Base-by-base conservation (phyloP, 108 stramenopile species). In the Cyclotella choctawhatcheeana region DNA sequence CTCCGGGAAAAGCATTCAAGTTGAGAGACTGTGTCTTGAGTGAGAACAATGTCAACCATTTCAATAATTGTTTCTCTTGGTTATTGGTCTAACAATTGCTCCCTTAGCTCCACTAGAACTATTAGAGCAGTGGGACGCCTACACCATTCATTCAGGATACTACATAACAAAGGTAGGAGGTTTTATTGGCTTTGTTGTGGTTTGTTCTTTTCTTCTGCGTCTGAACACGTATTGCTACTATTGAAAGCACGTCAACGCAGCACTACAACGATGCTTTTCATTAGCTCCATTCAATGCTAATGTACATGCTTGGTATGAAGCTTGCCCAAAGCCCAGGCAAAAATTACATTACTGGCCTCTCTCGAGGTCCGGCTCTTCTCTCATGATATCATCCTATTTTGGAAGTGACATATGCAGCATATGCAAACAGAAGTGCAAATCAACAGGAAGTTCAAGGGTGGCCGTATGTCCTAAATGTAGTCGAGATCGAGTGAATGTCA, bases 101-200 rank as follows among this genome's bases (percentile, higher is more conserved):
- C n/a, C n/a, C n/a, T n/a, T n/a, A n/a, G n/a, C 95, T 4, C 95
- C 95, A n/a, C 59, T 83, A 37, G 95, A 96, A 65, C 82, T 93
- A 10, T 65, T 96, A n/a, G 92, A 92, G 69, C 91, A 87, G 67
- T 95, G 94, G 94, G 91, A 91, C 58, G 85, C 90, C 0, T 95
- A 81, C 64, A 87, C 82, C 18, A 85, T 96, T 52, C 86, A 93
- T 68, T 67, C 89, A 26, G 67, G 71, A 29, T 93, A 96, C 67
- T 96, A 96, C 71, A 91, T 87, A 12, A 87, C 85, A 31, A 90
- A 48, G 47, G 47, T 48, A n/a, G 18, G 47, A 17, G 8, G 37
- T 12, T 8, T 40, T 40, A 12, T 12, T 8, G 6, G 37, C 6
- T 12, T 8, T 6, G 71, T 22, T 32, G 21, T 4, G 4, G 31